A percentile compares a stretch with the other conserved stretches of the same genome.
phyloP scores from a whole-genome alignment of 2,329 filamentous ascomycete species.

The Calonectria ilicicola region DNA sequence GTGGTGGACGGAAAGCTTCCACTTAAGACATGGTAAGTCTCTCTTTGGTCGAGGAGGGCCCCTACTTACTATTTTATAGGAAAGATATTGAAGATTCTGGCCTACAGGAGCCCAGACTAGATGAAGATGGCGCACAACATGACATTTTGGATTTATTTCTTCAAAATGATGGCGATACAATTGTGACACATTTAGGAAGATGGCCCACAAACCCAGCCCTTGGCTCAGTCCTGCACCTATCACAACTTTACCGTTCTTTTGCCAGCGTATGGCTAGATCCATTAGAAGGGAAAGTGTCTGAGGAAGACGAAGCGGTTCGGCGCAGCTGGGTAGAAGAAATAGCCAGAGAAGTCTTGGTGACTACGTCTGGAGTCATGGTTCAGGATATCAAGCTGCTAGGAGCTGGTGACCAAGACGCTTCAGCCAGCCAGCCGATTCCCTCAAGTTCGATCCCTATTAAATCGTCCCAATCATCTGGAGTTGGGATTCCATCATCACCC shows the following conservation, averaged over 20 bases:
- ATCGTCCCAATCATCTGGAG: constrained; percentile 40
- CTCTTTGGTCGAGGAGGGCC: background rate
- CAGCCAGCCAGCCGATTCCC: constrained; percentile 23
- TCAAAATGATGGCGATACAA: constrained; percentile 38
- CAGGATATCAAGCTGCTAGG: constrained; percentile 49
- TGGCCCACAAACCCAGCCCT: constrained; percentile 38
- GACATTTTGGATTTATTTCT: constrained; percentile 46
- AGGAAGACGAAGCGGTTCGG: constrained; percentile 39
- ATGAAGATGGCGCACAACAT: constrained; percentile 41
- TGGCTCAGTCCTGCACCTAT: constrained; percentile 40
- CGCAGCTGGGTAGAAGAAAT: constrained; percentile 47
- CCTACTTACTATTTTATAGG: constrained; percentile 35
- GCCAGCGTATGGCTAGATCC: constrained; percentile 49
- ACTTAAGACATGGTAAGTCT: constrained; percentile 49
- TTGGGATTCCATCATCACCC: constrained; percentile 39
- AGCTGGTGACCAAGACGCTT: constrained; percentile 19
- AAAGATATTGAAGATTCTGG: constrained; percentile 39
- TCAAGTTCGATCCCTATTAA: constrained; percentile 33
- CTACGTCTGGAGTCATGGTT: constrained; percentile 50
- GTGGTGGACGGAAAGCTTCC: constrained; percentile 40
- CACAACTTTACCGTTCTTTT: constrained; percentile 44
- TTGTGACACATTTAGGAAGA: constrained; percentile 47
- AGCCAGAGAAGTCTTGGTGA: constrained; percentile 49
- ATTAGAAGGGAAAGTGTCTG: constrained; percentile 36
- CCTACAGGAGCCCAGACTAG: background rate